Base-by-base conservation (phyloP, 352 stramenopile genomes). In the Peronospora destructor region DNA sequence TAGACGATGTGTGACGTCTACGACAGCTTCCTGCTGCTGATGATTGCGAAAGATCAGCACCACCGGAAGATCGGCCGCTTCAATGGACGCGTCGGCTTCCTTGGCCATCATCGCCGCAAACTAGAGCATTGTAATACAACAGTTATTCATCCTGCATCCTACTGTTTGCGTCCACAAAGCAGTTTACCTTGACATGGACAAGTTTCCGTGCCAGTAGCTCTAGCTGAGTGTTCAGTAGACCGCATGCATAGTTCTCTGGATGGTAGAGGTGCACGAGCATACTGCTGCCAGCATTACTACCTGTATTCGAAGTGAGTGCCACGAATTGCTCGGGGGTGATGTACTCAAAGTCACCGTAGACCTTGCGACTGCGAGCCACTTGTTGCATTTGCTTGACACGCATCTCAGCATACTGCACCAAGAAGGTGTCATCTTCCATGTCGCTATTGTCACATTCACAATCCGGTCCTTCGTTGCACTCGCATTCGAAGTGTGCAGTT, bases 241-340 rank as follows among this genome's bases (percentile, higher is more conserved):
- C 40, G 26, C 82, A 93, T n/a, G 74, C 57, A 44, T 90, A 85
- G 61, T 75, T 93, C 19, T 87, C 76, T 0, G 68, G 52, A 32
- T 87, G 65, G 36, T 78, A 88, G 4, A 91, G 61, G 40, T 91
- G 79, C 25, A 91, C 65, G 16, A 87, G 38, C 46, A 69, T 59
- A 11, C 56, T 49, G 29, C 52, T 38, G 33, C 64, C 36, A 17
- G 51, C 23, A 12, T 49, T 42, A 17, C 19, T 32, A 29, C 29
- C 37, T n/a, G 35, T 19, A 36, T 39, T 56, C 5, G 53, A 61
- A 2, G 49, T 63, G 33, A 87, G 49, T 19, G 68, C 41, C 36
- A 93, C 67, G 41, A 87, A 93, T 25, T 71, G 45, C 21, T 62
- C 58, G 0, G 82, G 75, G 1, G 69, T 67, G 39, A 87, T 64